phyloP scores from a whole-genome alignment of 2,329 filamentous ascomycete genomes.

The Ambrosiella beaveri region DNA sequence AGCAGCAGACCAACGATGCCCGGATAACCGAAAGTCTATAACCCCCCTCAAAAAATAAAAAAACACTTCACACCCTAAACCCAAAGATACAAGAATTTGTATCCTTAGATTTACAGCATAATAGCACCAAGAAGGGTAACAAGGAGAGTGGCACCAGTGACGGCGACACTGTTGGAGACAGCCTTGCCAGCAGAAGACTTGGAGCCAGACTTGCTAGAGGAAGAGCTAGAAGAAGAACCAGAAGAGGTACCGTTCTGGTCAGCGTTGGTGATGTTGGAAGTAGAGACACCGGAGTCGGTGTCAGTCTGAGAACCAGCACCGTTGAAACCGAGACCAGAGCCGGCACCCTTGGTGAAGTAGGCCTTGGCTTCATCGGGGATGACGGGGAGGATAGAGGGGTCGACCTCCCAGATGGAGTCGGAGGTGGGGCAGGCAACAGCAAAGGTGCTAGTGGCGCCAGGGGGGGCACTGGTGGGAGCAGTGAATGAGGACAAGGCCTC shows the following conservation, averaged over 20 bases:
- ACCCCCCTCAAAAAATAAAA: conserved; percentile 3
- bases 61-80: neutral
- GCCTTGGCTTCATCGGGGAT: conserved; percentile 34
- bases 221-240: conserved; percentile 14
- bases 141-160: conserved; percentile 21
- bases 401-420: conserved; percentile 33
- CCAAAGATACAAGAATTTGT: neutral
- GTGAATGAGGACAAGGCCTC: conserved; percentile 31
- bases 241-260: conserved; percentile 13
- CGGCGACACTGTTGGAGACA: conserved; percentile 17
- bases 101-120: conserved; percentile 20
- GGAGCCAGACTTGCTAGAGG: conserved; percentile 14
- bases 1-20: neutral
- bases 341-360: conserved; percentile 37
- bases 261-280: conserved; percentile 23
- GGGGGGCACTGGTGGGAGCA: conserved; percentile 32
- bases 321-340: conserved; percentile 33
- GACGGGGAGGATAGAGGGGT: conserved; percentile 31
- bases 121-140: conserved; percentile 25
- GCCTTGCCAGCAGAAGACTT: conserved; percentile 19
- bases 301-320: conserved; percentile 38
- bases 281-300: conserved; percentile 29
- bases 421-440: conserved; percentile 31
- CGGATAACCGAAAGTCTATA: neutral
- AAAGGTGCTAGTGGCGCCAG: conserved; percentile 30